Conservation (phyloP, 2,329 filamentous ascomycete species). For the Phialemoniopsis sp. region DNA sequence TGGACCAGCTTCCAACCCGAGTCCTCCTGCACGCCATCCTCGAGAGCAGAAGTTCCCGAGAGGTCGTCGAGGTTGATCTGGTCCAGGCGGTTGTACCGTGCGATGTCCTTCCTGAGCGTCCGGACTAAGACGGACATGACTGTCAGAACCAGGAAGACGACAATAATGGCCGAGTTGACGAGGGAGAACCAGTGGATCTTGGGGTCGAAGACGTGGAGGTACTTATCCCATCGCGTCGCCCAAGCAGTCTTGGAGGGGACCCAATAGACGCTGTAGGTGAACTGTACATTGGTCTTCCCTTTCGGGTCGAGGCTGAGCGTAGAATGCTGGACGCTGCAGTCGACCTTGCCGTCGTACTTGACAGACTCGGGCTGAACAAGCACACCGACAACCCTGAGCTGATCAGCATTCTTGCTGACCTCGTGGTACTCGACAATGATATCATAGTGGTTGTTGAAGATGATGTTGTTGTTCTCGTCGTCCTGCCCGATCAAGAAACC, state of each 20-base stretch:
- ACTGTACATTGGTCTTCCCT: slow-evolving; percentile 62
- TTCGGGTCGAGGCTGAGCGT: slow-evolving; percentile 62
- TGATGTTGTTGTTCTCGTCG: slow-evolving; percentile 39
- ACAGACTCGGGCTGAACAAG: slow-evolving; percentile 78
- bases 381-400: slow-evolving; percentile 88
- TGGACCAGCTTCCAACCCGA: slow-evolving; percentile 98
- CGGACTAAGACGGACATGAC: slow-evolving; percentile 89
- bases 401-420: slow-evolving; percentile 58
- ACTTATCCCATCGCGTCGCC: slow-evolving; percentile 98
- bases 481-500: slow-evolving; percentile 77
- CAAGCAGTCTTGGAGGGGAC: slow-evolving; percentile 78
- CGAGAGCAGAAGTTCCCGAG: slow-evolving; percentile 70
- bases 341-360: slow-evolving; percentile 50
- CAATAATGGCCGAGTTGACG: slow-evolving; percentile 92
- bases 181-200: slow-evolving; percentile 99
- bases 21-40: slow-evolving; percentile 94
- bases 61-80: slow-evolving; percentile 88
- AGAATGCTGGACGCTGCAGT: slow-evolving; percentile 57
- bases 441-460: slow-evolving; percentile 92
- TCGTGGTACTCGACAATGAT: slow-evolving; percentile 91
- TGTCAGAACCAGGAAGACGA: slow-evolving; percentile 85
- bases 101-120: slow-evolving; percentile 90
- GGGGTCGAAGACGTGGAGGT: slow-evolving; percentile 93
- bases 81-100: slow-evolving; percentile 91
- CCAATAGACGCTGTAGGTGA: slow-evolving; percentile 94